Conservation (phyloP, 352 stramenopile genomes). For the Phytophthora kernoviae region DNA sequence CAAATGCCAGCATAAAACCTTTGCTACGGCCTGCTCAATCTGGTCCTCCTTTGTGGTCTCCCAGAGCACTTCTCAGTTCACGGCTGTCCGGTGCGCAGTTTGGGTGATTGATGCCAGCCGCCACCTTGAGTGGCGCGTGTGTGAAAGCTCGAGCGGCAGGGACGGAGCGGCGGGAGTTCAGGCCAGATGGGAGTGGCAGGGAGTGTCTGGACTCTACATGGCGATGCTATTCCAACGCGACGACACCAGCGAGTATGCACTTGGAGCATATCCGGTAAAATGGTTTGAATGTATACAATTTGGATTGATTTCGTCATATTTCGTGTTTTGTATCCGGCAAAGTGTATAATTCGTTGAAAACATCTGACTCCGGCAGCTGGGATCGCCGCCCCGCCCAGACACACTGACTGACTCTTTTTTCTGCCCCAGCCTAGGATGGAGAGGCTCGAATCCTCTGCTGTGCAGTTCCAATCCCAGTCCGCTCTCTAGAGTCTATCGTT, state of each 20-base stretch:
- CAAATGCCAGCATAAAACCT: too few species aligned
- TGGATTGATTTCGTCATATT: too few species aligned
- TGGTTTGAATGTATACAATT: too few species aligned
- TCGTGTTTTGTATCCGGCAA: constrained; percentile 1
- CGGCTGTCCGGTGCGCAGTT: not conserved
- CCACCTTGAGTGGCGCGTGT: not conserved
- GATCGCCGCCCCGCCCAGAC: constrained; percentile 12
- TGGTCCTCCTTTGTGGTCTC: too few species aligned
- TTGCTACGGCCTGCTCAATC: too few species aligned
- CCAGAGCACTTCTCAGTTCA: not conserved
- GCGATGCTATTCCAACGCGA: not conserved
- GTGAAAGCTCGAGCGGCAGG: not conserved
- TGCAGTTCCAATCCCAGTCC: not conserved
- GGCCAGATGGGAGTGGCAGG: constrained; percentile 1
- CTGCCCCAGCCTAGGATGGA: constrained; percentile 26
- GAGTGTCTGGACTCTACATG: constrained; percentile 3
- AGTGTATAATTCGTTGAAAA: constrained; percentile 7
- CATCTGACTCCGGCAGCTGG: constrained; percentile 26
- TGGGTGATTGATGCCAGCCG: constrained; percentile 1
- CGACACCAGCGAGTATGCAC: not conserved
- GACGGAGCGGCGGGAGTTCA: constrained; percentile 3
- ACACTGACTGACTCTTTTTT: constrained; percentile 30
- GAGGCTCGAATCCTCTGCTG: not conserved
- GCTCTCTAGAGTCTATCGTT: not conserved
- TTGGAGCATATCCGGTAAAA: not conserved